Evolutionary conservation across 768 basidiomycete species (phyloP), one percentile per base, ranked within the genome.

Genomic region (Suillus subluteus): DNA sequence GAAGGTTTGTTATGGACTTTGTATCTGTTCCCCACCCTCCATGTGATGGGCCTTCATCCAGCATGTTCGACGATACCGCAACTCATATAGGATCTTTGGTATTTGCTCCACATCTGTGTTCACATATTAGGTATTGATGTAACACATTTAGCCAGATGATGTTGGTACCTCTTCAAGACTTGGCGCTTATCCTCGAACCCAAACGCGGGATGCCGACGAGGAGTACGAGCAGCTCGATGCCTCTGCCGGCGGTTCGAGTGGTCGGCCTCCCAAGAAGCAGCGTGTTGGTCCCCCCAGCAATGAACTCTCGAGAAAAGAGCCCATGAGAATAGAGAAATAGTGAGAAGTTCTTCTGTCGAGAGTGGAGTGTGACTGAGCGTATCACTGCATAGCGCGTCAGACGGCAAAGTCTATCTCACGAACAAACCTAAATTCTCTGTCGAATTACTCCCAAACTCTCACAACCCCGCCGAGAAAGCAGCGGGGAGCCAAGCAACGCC

Each of bases 1-100:
- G 59, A 32, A 61, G 26, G 30, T 13, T 61, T 32, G 59, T 61
- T 26, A 43, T 61, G 41, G 59, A 61, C 59, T 43, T 30, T 32
- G 41, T 61, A 21, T 30, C 38, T 30, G 11, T 61, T 30, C 59
- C 59, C 40, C 40, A 21, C 41, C 23, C 3, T 21, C 26, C 26
- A 61, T 43, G 18, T 30, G 18, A 61, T 61, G 23, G 58, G 38
- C 9, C 58, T 6, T 59, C 58, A 59, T 59, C 40, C 40, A 59
- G 26, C 16, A 26, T 41, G 58, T 26, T 18, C 23, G 15, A 12
- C n/a, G 40, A 43, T 61, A 18, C 18, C 12, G 18, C 59, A 32
- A 12, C 21, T 43, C 30, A n/a, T 32, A 43, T 26, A 6, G 11
- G 40, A 32, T 43, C 26, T 13, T 43, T 21, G 59, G 59, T 61